phyloP scores from a whole-genome alignment of 768 basidiomycete species.

The Kwoniella europaea region DNA sequence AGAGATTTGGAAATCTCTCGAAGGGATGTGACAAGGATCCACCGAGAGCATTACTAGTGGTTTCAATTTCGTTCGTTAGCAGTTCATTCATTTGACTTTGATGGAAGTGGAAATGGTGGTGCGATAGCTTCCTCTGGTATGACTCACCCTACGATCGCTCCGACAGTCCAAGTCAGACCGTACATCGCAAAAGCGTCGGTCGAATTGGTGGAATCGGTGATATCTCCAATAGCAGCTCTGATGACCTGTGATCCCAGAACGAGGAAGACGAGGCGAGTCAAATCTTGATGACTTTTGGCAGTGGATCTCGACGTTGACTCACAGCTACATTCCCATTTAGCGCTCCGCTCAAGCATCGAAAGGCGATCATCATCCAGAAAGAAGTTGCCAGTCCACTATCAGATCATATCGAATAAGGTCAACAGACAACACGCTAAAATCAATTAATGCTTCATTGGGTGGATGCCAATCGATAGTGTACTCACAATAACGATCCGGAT shows the following conservation, averaged over 20 bases:
- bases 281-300: neutral
- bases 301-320: neutral
- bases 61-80: slow-evolving; percentile 2
- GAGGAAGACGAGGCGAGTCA: neutral
- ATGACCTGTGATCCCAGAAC: slow-evolving; percentile 31
- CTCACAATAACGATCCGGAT: slow-evolving; percentile 54
- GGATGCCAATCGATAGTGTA: neutral
- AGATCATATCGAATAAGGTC: neutral
- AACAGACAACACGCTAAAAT: neutral
- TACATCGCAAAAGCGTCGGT: slow-evolving; percentile 57
- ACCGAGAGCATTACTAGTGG: slow-evolving; percentile 40
- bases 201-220: slow-evolving; percentile 56
- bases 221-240: slow-evolving; percentile 54
- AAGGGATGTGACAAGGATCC: slow-evolving; percentile 54
- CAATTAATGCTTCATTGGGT: neutral
- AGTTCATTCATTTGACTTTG: no score
- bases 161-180: slow-evolving; percentile 57
- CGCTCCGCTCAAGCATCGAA: slow-evolving; percentile 51
- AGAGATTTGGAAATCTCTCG: slow-evolving; percentile 47
- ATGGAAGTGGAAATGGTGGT: neutral
- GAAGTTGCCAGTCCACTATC: slow-evolving; percentile 49
- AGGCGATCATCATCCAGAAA: slow-evolving; percentile 54
- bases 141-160: slow-evolving; percentile 50
- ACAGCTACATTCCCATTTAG: slow-evolving; percentile 56
- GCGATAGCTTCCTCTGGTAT: neutral